These are phyloP conservation scores for Middelhovenomyces tepae DNA, from an alignment of 805 yeast genomes.

Conservation along the genomic window DNA sequence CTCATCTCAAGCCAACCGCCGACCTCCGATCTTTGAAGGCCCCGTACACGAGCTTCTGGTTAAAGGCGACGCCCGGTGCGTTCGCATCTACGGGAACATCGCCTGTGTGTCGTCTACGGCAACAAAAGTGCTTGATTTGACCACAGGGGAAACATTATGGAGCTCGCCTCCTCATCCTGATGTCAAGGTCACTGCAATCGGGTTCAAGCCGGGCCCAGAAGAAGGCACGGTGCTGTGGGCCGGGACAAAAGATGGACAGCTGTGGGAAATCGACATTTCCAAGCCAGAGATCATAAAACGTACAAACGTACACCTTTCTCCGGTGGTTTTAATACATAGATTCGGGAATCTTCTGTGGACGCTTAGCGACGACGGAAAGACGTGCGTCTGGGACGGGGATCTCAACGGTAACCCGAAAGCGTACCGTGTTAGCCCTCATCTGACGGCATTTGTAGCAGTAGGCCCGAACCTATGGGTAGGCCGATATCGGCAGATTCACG, in stretches of 20 bases:
- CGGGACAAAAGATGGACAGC: slow-evolving; percentile 29
- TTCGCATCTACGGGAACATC: slow-evolving; percentile 17
- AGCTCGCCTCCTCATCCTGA: slow-evolving; percentile 19
- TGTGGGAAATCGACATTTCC: slow-evolving; percentile 22
- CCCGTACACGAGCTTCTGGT: slow-evolving; percentile 15
- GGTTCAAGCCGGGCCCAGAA: slow-evolving; percentile 15
- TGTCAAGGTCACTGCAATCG: slow-evolving; percentile 20
- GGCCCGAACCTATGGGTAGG: slow-evolving; percentile 28
- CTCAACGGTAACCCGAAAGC: slow-evolving; percentile 21
- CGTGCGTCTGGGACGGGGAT: slow-evolving; percentile 27
- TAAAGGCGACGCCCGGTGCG: slow-evolving; percentile 18
- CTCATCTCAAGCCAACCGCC: slow-evolving; percentile 24
- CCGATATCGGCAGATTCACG: slow-evolving; percentile 23
- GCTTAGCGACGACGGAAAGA: slow-evolving; percentile 30
- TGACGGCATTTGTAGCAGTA: slow-evolving; percentile 19
- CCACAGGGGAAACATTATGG: slow-evolving; percentile 19
- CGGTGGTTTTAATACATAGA: slow-evolving; percentile 15
- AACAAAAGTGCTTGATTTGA: slow-evolving; percentile 18
- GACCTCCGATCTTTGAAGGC: slow-evolving; percentile 22
- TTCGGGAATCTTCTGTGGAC: slow-evolving; percentile 24
- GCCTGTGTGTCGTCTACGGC: slow-evolving; percentile 16
- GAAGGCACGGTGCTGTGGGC: slow-evolving; percentile 22
- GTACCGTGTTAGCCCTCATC: slow-evolving; percentile 22
- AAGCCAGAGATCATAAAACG: slow-evolving; percentile 17
- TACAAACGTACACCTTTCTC: slow-evolving; percentile 15